Base-by-base conservation (phyloP, 345 rosid species). In the Odontarrhena argentea region DNA sequence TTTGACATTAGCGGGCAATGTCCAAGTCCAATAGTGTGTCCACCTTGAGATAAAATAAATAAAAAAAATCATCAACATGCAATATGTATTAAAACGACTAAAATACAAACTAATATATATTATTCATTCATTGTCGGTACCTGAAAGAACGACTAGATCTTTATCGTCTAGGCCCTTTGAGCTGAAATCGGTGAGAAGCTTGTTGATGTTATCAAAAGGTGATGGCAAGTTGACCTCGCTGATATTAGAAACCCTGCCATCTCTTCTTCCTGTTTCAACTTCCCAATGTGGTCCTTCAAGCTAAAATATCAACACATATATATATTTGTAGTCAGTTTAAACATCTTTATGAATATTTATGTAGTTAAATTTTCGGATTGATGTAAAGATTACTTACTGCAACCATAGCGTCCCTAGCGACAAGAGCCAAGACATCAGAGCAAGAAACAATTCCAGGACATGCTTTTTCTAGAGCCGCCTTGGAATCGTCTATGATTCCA, bases 191-290 rank as follows among this genome's bases (percentile, higher is more conserved):
- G 52, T 77, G 30, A 44, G 28, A 15, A 91, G 88, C 10, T 59
- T n/a, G 57, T 81, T 7, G 78, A 86, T 84, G 65, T 88, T 75
- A 61, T 60, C 54, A 61, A 77, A 77, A 36, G 92, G 93, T 7
- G 87, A 67, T 40, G 96, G 92, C 55, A 88, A 54, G 55, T 82
- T 76, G 9, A 69, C 87, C 13, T 91, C 93, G 0, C 65, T 64
- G 28, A 67, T 64, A 10, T 47, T 65, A 1, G 95, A 86, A 26
- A 85, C 70, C 2, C 30, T 78, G 40, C 96, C 92, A 7, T 89
- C 92, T 82, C 88, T 82, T 76, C 91, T 77, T 2, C 91, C 96
- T 0, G 96, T 86, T n/a, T 71, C 81, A 51, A 86, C 96, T 78
- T 83, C 79, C 96, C 90, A 86, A 14, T 73, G 8, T 34, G 83